These are phyloP conservation scores for Cladosporium sp. DNA, from an alignment of 2,329 filamentous ascomycete genomes.

Conservation along the genomic window DNA sequence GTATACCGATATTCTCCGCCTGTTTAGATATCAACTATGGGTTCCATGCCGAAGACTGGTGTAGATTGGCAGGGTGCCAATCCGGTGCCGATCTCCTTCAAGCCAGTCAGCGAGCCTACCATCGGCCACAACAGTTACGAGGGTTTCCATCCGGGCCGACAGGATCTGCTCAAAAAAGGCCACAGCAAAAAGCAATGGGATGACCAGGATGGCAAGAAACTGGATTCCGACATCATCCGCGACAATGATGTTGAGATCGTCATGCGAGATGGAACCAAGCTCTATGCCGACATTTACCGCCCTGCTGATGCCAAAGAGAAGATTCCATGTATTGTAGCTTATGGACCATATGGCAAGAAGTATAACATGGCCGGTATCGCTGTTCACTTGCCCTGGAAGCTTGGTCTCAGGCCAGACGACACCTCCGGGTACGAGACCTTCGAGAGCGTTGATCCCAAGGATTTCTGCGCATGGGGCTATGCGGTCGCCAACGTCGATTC, in stretches of 20 bases:
- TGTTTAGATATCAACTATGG: neutral
- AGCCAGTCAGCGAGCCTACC: neutral
- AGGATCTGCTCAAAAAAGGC: slow-evolving; percentile 3
- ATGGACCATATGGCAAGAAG: slow-evolving; percentile 32
- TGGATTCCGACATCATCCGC: slow-evolving; percentile 40
- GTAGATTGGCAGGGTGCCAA: slow-evolving; percentile 2
- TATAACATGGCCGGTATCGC: slow-evolving; percentile 2
- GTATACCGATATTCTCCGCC: neutral
- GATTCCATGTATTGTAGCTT: slow-evolving; percentile 45
- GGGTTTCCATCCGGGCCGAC: neutral
- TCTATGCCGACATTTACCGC: slow-evolving; percentile 51
- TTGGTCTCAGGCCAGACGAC: slow-evolving; percentile 3
- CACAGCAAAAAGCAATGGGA: slow-evolving; percentile 5
- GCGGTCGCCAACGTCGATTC: slow-evolving; percentile 39
- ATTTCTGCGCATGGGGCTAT: slow-evolving; percentile 38
- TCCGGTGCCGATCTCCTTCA: slow-evolving; percentile 3
- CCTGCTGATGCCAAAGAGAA: slow-evolving; percentile 38
- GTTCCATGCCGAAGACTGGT: neutral
- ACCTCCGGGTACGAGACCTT: slow-evolving; percentile 23
- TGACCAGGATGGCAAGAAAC: slow-evolving; percentile 14
- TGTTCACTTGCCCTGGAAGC: slow-evolving; percentile 2
- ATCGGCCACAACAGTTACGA: slow-evolving; percentile 7
- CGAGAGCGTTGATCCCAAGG: slow-evolving; percentile 42
- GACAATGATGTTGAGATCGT: slow-evolving; percentile 50
- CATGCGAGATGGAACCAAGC: slow-evolving; percentile 44